phyloP scores from a whole-genome alignment of 352 stramenopile species.

The Pythium guiyangense region DNA sequence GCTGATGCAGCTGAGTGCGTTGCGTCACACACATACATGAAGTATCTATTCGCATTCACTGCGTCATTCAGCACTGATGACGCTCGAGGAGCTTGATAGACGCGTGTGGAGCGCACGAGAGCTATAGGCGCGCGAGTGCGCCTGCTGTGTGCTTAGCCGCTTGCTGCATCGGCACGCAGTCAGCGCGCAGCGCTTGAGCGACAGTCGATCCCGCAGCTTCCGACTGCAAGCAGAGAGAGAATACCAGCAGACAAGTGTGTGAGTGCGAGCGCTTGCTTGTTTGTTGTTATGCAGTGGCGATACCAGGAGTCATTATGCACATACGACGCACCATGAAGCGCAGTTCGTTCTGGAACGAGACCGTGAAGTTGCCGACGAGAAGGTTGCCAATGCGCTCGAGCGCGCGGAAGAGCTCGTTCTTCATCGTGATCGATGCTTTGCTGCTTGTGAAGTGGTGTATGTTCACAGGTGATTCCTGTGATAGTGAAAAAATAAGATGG shows the following conservation, averaged over 20 bases:
- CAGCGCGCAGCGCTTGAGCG: conserved; percentile 51
- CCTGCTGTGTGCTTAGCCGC: conserved; percentile 65
- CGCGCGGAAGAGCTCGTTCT: conserved; percentile 49
- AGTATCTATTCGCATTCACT: neutral
- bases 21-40: neutral
- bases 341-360: conserved; percentile 83
- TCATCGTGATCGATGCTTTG: conserved; percentile 30
- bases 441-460: neutral
- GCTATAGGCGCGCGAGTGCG: conserved; percentile 55
- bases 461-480: too few species aligned
- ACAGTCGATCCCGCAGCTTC: conserved; percentile 61
- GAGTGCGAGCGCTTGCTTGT: neutral
- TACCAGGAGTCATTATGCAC: neutral
- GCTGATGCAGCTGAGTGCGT: too few species aligned
- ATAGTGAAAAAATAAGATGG: too few species aligned
- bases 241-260: conserved; percentile 1
- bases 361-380: conserved; percentile 77
- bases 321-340: conserved; percentile 67
- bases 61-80: neutral
- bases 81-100: too few species aligned
- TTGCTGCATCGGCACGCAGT: conserved; percentile 74
- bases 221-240: conserved; percentile 26
- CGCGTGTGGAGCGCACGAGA: too few species aligned
- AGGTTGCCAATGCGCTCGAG: conserved; percentile 67
- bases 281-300: neutral